A percentile compares a stretch with the other conserved stretches of the same genome.
phyloP scores from a whole-genome alignment of 306 rosid species.

The cucumber (Cucumis sativus) region Cucumber_9930_V3 NC_026655.2:27949001-27949500 shows the following conservation, averaged over 20 bases:
- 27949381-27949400: slow-evolving; percentile 58
- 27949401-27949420: slow-evolving; percentile 77
- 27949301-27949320: slow-evolving; percentile 15
- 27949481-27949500: not conserved
- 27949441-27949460: slow-evolving; percentile 63
- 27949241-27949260: slow-evolving; percentile 76
- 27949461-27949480: slow-evolving; percentile 11
- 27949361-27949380: not conserved
- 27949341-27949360: not conserved
- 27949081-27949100: slow-evolving; percentile 89
- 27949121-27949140: slow-evolving; percentile 92
- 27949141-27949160: slow-evolving; percentile 80
- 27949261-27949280: slow-evolving; percentile 48
- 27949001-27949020: not conserved
- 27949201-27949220: slow-evolving; percentile 31
- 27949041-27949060: not conserved
- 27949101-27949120: slow-evolving; percentile 94
- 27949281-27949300: slow-evolving; percentile 9
- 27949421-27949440: slow-evolving; percentile 82
- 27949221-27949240: slow-evolving; percentile 54
- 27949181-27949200: slow-evolving; percentile 43
- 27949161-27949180: slow-evolving; percentile 45
- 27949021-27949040: not conserved
- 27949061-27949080: slow-evolving; percentile 82
- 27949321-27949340: too few relatives aligned